Percentiles rank a stretch among this genome's conserved stretches.
Conservation (phyloP, 441 rosid genomes). For the Lepidium campestre region DNA sequence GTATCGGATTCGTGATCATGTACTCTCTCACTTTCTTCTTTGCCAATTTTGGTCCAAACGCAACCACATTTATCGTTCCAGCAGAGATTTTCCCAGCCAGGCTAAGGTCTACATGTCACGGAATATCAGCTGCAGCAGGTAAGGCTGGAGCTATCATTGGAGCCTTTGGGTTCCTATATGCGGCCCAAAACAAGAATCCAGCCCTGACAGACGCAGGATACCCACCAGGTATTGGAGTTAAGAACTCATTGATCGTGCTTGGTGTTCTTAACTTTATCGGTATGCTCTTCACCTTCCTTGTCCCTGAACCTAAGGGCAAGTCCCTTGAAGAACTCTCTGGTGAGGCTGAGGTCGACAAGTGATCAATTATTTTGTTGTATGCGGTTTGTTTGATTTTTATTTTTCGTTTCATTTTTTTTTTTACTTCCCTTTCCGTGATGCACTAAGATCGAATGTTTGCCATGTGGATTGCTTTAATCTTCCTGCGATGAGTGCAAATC, state of each 20-base stretch:
- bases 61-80: conserved; percentile 54
- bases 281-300: conserved; percentile 40
- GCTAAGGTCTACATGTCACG: conserved; percentile 50
- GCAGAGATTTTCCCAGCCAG: conserved; percentile 52
- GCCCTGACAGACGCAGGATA: conserved; percentile 31
- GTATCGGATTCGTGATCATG: conserved; percentile 35
- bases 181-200: conserved; percentile 34
- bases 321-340: conserved; percentile 58
- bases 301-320: conserved; percentile 49
- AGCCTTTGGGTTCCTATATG: conserved; percentile 52
- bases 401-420: not conserved
- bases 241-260: conserved; percentile 35
- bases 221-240: conserved; percentile 41
- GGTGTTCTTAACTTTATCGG: conserved; percentile 37
- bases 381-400: not conserved
- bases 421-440: not conserved
- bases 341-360: conserved; percentile 33
- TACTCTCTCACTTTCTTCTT: conserved; percentile 52
- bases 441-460: not conserved
- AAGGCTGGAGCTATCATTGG: conserved; percentile 57
- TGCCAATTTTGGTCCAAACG: conserved; percentile 55
- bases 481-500: not conserved
- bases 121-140: conserved; percentile 53
- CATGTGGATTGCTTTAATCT: not conserved
- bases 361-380: not conserved